These are phyloP conservation scores for Begonia masoniana DNA, from an alignment of 306 rosid species.

Conservation along the genomic window DNA sequence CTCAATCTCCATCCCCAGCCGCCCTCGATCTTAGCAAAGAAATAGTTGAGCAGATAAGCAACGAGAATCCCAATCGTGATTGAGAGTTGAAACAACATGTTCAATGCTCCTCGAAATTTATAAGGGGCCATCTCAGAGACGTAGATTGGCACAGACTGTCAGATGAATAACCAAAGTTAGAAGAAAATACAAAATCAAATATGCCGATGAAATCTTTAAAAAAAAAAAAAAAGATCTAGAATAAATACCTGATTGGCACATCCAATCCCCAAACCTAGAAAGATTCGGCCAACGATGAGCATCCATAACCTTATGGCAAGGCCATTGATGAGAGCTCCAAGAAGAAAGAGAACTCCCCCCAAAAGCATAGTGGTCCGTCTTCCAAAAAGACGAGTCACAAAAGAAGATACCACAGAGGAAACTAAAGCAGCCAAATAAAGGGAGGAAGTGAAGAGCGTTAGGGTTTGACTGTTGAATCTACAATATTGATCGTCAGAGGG, in stretches of 20 bases:
- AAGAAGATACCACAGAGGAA: slow-evolving; percentile 35
- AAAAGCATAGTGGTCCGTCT: slow-evolving; percentile 42
- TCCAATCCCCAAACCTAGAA: slow-evolving; percentile 77
- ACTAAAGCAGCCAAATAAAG: slow-evolving; percentile 58
- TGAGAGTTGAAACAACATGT: slow-evolving; percentile 67
- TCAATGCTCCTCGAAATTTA: slow-evolving; percentile 43
- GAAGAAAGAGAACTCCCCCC: slow-evolving; percentile 41
- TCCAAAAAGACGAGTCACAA: slow-evolving; percentile 36
- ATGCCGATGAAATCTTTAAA: not conserved
- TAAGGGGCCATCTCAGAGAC: slow-evolving; percentile 70
- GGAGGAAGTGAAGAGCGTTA: slow-evolving; percentile 69
- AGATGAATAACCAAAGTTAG: not conserved
- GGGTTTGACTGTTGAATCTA: slow-evolving; percentile 45
- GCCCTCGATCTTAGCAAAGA: slow-evolving; percentile 28
- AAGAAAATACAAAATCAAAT: not conserved
- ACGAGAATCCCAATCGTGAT: slow-evolving; percentile 59
- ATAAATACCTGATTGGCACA: slow-evolving; percentile 56
- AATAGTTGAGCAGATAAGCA: slow-evolving; percentile 53
- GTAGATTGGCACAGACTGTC: slow-evolving; percentile 70
- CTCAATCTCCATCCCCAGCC: slow-evolving; percentile 77
- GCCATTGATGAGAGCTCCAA: slow-evolving; percentile 59
- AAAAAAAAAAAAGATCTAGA: not conserved
- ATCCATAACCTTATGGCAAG: slow-evolving; percentile 28
- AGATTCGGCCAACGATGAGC: slow-evolving; percentile 59
- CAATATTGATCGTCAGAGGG: slow-evolving; percentile 53